Conservation (phyloP, 179 eudicot genomes). For the Pouteria campechiana region DNA sequence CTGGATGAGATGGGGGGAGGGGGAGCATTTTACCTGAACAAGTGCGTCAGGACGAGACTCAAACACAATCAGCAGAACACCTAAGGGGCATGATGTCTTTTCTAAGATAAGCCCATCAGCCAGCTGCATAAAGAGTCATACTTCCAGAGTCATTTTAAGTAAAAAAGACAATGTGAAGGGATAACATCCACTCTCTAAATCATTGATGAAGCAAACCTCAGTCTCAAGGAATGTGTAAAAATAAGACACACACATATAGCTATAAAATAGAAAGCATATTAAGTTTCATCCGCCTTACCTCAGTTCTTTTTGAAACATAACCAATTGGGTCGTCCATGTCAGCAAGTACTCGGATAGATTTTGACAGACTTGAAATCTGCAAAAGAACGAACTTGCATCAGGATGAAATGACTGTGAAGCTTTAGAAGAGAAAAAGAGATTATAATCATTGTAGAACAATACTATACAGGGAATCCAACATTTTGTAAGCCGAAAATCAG, state of each 20-base stretch:
- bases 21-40: constrained; percentile 93
- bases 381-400: constrained; percentile 1
- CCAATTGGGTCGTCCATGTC: constrained; percentile 91
- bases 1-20: background rate
- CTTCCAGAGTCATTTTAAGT: no score
- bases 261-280: background rate
- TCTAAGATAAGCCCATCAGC: constrained; percentile 76
- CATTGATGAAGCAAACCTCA: no score
- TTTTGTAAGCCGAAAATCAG: background rate
- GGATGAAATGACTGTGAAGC: background rate
- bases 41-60: constrained; percentile 94
- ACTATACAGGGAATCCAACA: no score
- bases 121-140: constrained; percentile 45
- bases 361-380: constrained; percentile 70
- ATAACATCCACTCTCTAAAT: no score
- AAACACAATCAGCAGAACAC: constrained; percentile 73
- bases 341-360: constrained; percentile 63
- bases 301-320: constrained; percentile 50
- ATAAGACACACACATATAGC: background rate
- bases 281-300: constrained; percentile 24
- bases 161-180: no score
- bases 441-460: no score
- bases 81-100: constrained; percentile 69
- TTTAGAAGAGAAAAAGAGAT: background rate
- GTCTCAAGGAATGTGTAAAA: no score